Base-by-base conservation (phyloP, 106 monocot species). In the Dioscorea zingiberensis region DNA sequence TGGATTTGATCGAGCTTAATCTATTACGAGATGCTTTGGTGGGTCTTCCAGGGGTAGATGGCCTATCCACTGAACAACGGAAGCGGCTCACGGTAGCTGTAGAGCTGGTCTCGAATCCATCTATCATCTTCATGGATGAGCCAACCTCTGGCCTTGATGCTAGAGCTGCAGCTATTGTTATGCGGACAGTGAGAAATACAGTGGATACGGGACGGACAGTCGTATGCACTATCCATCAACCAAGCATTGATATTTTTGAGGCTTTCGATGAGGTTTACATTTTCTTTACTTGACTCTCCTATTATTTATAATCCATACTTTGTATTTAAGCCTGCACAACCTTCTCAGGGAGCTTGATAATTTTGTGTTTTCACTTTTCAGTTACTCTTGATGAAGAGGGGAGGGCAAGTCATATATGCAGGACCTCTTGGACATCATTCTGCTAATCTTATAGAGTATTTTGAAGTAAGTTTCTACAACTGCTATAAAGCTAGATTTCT, bases 81-180 rank as follows among this genome's bases (percentile, higher is more conserved):
- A 70, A 70, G 59, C 60, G 70, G 28, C 70, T 70, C 17, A 70
- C 70, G 27, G 51, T 70, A 25, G 70, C 70, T 60, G 70, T 70
- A 19, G 70, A 70, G 28, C 48, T 70, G 25, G 70, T 70, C 38
- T 44, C 70, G 60, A 70, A 70, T 60, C 70, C 70, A 60, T 70
- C 70, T 47, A 70, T 70, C 59, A 70, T 70, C 6, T 70, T 70
- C 47, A 60, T 70, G 70, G 70, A 70, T 70, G 70, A 70, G 47
- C 70, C 70, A 3, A 70, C 70, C n/a, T 60, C 70, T 17, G 70
- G 70, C 23, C 70, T 70, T 70, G 70, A 70, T 70, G 70, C 70
- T 61, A 70, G 70, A 70, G 70, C 70, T 27, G 70, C 70, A 12
- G 70, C 70, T 16, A 70, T 70, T 28, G 70, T 70, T 21, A 70